These are phyloP conservation scores for Parastagonospora avenae DNA, from an alignment of 2,329 filamentous ascomycete genomes.

Conservation along the genomic window DNA sequence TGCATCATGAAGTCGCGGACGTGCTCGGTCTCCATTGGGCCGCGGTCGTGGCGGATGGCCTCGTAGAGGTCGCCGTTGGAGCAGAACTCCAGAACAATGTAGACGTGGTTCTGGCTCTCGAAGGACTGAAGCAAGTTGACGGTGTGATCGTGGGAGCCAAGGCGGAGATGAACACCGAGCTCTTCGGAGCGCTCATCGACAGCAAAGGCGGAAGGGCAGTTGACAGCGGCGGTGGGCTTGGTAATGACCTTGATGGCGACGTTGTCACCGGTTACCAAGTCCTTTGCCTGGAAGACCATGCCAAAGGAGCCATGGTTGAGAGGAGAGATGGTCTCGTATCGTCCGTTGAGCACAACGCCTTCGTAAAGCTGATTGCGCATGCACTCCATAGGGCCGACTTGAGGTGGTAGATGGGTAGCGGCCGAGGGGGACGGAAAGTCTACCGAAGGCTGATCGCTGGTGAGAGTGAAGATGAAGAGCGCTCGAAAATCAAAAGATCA, in stretches of 20 bases:
- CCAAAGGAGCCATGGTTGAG: conserved; percentile 99
- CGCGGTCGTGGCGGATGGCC: conserved; percentile 86
- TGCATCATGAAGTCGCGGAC: conserved; percentile 97
- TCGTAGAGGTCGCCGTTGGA: conserved; percentile 95
- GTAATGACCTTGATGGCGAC: conserved; percentile 97
- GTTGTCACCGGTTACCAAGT: conserved; percentile 73
- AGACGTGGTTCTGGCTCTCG: conserved; percentile 87
- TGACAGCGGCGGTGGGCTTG: conserved; percentile 71
- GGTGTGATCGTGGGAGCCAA: conserved; percentile 84
- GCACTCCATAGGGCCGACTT: conserved; percentile 71
- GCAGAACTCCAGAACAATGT: conserved; percentile 94
- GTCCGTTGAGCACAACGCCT: conserved; percentile 82
- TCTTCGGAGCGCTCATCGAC: conserved; percentile 85
- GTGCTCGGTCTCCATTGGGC: conserved; percentile 92
- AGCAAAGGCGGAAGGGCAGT: conserved; percentile 67
- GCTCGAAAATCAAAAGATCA: conserved; percentile 23
- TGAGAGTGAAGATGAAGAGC: conserved; percentile 20
- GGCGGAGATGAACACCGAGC: conserved; percentile 76
- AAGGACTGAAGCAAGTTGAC: conserved; percentile 92
- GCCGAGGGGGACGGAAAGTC: conserved; percentile 43
- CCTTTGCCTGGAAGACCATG: conserved; percentile 94
- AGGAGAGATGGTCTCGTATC: conserved; percentile 88
- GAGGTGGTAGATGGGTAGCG: conserved; percentile 20
- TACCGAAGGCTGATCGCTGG: conserved; percentile 38
- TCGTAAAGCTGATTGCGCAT: conserved; percentile 80